Evolutionary conservation across 306 rosid genomes (phyloP).

Genomic region (Vigna radiata): DNA sequence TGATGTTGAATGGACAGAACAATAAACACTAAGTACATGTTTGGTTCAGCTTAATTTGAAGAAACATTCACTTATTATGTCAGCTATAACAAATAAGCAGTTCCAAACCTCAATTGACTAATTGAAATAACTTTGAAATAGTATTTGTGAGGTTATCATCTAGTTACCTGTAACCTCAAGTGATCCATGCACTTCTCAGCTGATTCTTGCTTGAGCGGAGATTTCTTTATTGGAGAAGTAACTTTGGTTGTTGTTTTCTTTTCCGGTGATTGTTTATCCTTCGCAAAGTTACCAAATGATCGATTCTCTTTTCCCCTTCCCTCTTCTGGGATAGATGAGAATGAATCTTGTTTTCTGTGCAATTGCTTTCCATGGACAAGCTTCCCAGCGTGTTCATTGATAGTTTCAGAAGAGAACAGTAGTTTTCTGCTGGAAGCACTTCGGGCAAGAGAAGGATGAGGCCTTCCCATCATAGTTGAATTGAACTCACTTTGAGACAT

Average conservation of each 20-base stretch:
- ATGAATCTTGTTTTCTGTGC: conserved; percentile 59
- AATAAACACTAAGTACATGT: neutral
- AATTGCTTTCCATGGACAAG: conserved; percentile 60
- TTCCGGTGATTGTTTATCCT: conserved; percentile 71
- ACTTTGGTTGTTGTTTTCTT: conserved; percentile 60
- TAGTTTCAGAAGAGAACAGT: conserved; percentile 51
- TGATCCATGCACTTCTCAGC: conserved; percentile 66
- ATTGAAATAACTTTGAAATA: neutral
- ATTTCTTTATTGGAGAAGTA: conserved; percentile 63
- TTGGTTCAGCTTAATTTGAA: neutral
- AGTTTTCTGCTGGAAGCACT: conserved; percentile 80
- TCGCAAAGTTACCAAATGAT: conserved; percentile 55
- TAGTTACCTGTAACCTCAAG: conserved; percentile 65
- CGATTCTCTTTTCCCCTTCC: conserved; percentile 77
- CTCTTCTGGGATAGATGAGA: conserved; percentile 69
- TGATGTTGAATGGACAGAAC: neutral
- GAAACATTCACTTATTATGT: neutral
- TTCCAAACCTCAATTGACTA: neutral
- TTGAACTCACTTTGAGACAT: conserved; percentile 76
- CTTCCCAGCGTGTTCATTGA: conserved; percentile 53
- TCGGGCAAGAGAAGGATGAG: conserved; percentile 81
- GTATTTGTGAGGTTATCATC: conserved; percentile 16
- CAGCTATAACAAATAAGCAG: neutral
- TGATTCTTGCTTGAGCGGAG: conserved; percentile 67
- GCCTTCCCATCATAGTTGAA: conserved; percentile 49